Percentiles rank a stretch among this genome's conserved stretches.
Conservation (phyloP, 345 rosid species). For the Geranium rotundifolium region DNA sequence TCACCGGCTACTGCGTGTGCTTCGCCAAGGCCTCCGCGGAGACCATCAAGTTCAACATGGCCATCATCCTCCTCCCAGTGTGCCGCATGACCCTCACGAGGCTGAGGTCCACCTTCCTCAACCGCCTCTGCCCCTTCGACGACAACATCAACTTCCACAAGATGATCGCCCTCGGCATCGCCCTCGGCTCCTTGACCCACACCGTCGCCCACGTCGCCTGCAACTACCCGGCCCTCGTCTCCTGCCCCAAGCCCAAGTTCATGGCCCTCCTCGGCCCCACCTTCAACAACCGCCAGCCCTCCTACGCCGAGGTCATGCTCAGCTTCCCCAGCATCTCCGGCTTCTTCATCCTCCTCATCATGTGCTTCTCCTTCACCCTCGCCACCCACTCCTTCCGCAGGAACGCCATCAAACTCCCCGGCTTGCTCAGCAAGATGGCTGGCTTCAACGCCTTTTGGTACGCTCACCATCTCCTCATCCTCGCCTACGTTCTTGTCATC, state of each 20-base stretch:
- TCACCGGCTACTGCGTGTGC: slow-evolving; percentile 70
- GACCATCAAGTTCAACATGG: slow-evolving; percentile 73
- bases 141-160: slow-evolving; percentile 85
- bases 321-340: slow-evolving; percentile 50
- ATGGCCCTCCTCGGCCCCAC: slow-evolving; percentile 26
- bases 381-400: slow-evolving; percentile 59
- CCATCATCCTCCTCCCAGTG: slow-evolving; percentile 65
- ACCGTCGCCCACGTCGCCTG: slow-evolving; percentile 43
- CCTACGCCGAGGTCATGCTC: slow-evolving; percentile 30
- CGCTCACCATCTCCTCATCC: slow-evolving; percentile 66
- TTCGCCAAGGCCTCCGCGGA: slow-evolving; percentile 79
- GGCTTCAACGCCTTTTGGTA: slow-evolving; percentile 97
- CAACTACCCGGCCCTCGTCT: slow-evolving; percentile 42
- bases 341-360: slow-evolving; percentile 34
- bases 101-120: slow-evolving; percentile 58
- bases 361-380: slow-evolving; percentile 59
- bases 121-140: slow-evolving; percentile 53
- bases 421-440: slow-evolving; percentile 44
- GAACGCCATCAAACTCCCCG: slow-evolving; percentile 55
- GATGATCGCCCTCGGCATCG: slow-evolving; percentile 41
- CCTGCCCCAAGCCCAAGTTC: slow-evolving; percentile 34
- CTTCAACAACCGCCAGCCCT: slow-evolving; percentile 45
- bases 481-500: slow-evolving; percentile 54
- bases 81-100: slow-evolving; percentile 66
- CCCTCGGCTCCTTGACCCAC: slow-evolving; percentile 37